Evolutionary conservation across 495 filamentous ascomycete genomes (phyloP).

Genomic region (Neurospora africana): DNA sequence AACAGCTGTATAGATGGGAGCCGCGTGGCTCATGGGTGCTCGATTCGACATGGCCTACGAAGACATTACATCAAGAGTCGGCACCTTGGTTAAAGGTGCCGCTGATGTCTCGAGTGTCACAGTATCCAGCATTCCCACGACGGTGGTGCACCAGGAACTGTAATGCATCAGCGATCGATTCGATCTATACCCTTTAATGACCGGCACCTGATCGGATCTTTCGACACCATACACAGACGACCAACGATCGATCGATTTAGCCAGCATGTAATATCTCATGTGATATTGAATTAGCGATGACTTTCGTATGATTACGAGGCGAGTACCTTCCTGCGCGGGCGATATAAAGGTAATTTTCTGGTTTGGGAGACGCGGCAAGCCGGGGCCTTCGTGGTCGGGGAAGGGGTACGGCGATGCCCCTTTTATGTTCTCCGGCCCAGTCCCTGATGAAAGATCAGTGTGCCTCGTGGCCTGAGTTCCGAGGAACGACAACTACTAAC

Average conservation of each 20-base stretch:
- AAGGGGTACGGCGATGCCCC: not conserved
- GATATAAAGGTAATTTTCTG: not conserved
- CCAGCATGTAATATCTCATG: not conserved
- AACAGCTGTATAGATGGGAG: constrained; percentile 40
- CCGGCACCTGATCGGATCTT: not conserved
- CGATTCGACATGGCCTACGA: constrained; percentile 40
- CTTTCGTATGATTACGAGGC: not conserved
- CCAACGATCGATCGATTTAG: not conserved
- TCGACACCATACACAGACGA: not conserved
- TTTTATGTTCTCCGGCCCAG: not conserved
- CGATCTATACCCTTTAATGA: constrained; percentile 9
- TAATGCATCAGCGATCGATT: constrained; percentile 11
- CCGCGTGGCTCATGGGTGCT: constrained; percentile 58
- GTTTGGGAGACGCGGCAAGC: not conserved
- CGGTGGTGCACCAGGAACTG: constrained; percentile 31
- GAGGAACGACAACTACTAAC: constrained; percentile 2
- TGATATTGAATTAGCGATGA: not conserved
- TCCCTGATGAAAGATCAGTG: not conserved
- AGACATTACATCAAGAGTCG: constrained; percentile 19
- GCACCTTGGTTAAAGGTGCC: constrained; percentile 7
- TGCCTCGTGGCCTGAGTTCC: not conserved
- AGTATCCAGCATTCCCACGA: not conserved
- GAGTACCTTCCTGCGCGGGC: not conserved
- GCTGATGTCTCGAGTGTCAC: constrained; percentile 6
- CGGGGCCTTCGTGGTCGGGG: not conserved